Evolutionary conservation across 2,329 filamentous ascomycete genomes (phyloP), one percentile per base, ranked within the genome.

Genomic region (Diaporthe ilicicola): DNA sequence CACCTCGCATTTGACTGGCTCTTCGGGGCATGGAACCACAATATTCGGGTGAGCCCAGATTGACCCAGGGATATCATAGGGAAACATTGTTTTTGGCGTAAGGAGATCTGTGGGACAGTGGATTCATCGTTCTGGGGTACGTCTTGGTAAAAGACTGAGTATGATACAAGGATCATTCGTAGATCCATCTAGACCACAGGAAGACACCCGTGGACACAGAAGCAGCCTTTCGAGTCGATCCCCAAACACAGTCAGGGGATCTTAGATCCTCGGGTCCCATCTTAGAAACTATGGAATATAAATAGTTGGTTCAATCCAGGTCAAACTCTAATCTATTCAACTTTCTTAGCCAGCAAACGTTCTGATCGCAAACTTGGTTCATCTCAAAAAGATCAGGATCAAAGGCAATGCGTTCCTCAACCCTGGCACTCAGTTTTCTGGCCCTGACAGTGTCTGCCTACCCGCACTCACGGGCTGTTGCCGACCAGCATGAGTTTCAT

Each of bases 41-140:
- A 62, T 34, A 46, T 27, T 62, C 56, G 56, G 56, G 42, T 62
- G 42, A 46, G 44, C 27, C 42, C 56, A 62, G 56, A 62, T 62
- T 62, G 42, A 62, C 56, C 44, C 56, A 48, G 32, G 56, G 56
- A 62, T 46, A 10, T 19, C 4, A 62, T 2, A 62, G 39, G 39
- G 5, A 44, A 62, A 62, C 24, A 62, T 32, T 46, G 56, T 27
- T 62, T 62, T 27, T 62, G 44, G 56, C 39, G 56, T 4, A 46
- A 34, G 56, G 42, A 22, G 56, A 46, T 46, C 56, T 46, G 56
- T 32, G 56, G 56, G 56, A 24, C 56, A 46, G 56, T 62, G 42
- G 42, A 48, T 34, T 27, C 42, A n/a, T 6, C 5, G 17, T 12
- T 62, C 42, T 10, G 56, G 56, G 42, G 27, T 48, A 48, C 42